Percentiles rank a stretch among this genome's conserved stretches.
phyloP scores from a whole-genome alignment of 139 green algal species.

The Tetradesmus obliquus region DNA sequence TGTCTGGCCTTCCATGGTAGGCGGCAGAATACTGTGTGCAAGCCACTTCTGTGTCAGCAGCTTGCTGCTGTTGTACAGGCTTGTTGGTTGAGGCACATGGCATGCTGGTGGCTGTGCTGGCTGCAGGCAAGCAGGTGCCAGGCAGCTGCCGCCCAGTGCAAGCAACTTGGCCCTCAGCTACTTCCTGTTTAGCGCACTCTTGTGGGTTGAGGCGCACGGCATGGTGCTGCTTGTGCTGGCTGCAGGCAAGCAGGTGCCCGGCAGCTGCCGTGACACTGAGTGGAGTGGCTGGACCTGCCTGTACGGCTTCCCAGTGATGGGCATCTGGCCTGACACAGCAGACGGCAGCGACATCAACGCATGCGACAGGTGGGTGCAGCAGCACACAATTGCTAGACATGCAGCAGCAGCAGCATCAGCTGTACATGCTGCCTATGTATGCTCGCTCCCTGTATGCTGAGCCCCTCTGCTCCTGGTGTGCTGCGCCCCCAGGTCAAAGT shows the following conservation, averaged over 20 bases:
- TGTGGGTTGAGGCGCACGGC: not conserved
- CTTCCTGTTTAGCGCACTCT: no score
- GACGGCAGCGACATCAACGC: constrained; percentile 69
- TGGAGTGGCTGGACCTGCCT: constrained; percentile 72
- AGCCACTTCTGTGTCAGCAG: no score
- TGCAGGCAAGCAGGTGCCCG: constrained; percentile 62
- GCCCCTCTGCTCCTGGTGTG: no score
- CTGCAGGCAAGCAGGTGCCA: constrained; percentile 62
- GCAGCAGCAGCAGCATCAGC: not conserved
- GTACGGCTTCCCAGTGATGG: constrained; percentile 78
- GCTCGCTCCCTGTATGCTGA: no score
- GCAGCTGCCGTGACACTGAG: constrained; percentile 66
- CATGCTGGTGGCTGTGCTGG: not conserved
- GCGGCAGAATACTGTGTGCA: no score
- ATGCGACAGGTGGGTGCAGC: constrained; percentile 39
- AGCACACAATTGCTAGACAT: not conserved
- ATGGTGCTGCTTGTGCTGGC: not conserved
- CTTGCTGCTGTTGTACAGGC: no score
- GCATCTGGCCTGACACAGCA: constrained; percentile 61
- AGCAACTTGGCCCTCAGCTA: no score
- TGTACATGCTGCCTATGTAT: not conserved
- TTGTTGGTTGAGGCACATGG: not conserved
- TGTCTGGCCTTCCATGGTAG: no score
- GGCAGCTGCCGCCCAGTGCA: constrained; percentile 52
- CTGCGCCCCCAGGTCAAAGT: constrained; percentile 4